Evolutionary conservation across 257 asterid species (phyloP), one percentile per base, ranked within the genome.

Genomic region (Jacaranda mimosifolia): DNA sequence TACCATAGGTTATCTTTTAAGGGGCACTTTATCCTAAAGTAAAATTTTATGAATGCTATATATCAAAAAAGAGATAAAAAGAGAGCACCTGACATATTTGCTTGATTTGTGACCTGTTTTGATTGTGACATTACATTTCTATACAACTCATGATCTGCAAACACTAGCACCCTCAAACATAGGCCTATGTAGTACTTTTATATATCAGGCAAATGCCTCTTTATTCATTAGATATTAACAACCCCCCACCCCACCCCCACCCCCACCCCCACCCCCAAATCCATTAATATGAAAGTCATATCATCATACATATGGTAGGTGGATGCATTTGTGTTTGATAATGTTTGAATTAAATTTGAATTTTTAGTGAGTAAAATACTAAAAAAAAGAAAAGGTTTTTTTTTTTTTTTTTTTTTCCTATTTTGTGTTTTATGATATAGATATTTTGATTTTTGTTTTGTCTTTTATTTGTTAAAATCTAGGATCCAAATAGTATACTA

Each of bases 91-190:
- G 85, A 73, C 81, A 77, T 66, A 77, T 67, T 80, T 67, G 70
- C 75, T 80, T 79, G 78, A 83, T 70, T 76, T 60, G 68, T 85
- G 85, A 78, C 81, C 88, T 84, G 89, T 63, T 38, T 14, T 70
- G 91, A 89, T 79, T 66, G 90, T 77, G 94, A 89, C 91, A 73
- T 73, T 74, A 85, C 94, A 84, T 52, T 71, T 75, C 32, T 18
- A 55, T 65, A 74, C 88, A 84, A 73, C 77, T 86, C 83, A 83
- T 57, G 49, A 65, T 72, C 81, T 73, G 64, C 73, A 36, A 77
- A 70, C 71, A 76, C 26, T 55, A 68, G 18, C 48, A 43, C 21
- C 68, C 74, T 78, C 77, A 77, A 68, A 68, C 74, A 60, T 58
- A 64, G 75, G 65, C 83, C 10, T 39, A 39, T 39, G 6, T 78